Conservation (phyloP, 257 asterid species). For the Penstemon barbatus region DNA sequence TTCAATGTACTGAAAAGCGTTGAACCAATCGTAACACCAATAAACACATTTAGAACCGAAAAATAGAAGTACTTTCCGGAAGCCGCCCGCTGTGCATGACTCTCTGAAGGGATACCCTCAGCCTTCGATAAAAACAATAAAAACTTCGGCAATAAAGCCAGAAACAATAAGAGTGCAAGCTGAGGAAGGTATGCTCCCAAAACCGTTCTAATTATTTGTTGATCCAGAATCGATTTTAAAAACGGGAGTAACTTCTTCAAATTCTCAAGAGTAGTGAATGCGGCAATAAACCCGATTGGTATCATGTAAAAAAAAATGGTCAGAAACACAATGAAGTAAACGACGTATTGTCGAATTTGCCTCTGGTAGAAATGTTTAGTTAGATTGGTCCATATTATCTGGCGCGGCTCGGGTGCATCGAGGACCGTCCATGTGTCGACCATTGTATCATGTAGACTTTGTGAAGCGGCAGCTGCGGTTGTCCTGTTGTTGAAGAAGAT, state of each 20-base stretch:
- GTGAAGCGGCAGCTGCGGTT: constrained; percentile 84
- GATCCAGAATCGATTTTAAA: constrained; percentile 54
- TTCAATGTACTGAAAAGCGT: constrained; percentile 62
- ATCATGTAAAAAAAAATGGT: constrained; percentile 92
- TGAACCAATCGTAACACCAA: constrained; percentile 81
- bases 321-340: constrained; percentile 66
- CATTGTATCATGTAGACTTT: constrained; percentile 69
- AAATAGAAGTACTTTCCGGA: constrained; percentile 91
- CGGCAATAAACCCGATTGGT: constrained; percentile 82
- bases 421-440: constrained; percentile 78
- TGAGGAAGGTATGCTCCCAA: constrained; percentile 90
- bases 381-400: constrained; percentile 75
- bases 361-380: constrained; percentile 58
- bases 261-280: constrained; percentile 79
- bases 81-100: constrained; percentile 83
- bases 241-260: constrained; percentile 75
- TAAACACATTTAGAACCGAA: constrained; percentile 73
- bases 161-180: constrained; percentile 74
- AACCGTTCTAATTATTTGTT: constrained; percentile 50
- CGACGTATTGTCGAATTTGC: constrained; percentile 48
- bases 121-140: constrained; percentile 77
- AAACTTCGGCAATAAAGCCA: constrained; percentile 78
- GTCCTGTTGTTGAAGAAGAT: constrained; percentile 73
- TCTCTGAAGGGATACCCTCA: constrained; percentile 80
- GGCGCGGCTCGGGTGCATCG: constrained; percentile 79